Percentiles rank a stretch among this genome's conserved stretches.
Conservation (phyloP, 352 stramenopile species). For the Phytopythium litorale region DNA sequence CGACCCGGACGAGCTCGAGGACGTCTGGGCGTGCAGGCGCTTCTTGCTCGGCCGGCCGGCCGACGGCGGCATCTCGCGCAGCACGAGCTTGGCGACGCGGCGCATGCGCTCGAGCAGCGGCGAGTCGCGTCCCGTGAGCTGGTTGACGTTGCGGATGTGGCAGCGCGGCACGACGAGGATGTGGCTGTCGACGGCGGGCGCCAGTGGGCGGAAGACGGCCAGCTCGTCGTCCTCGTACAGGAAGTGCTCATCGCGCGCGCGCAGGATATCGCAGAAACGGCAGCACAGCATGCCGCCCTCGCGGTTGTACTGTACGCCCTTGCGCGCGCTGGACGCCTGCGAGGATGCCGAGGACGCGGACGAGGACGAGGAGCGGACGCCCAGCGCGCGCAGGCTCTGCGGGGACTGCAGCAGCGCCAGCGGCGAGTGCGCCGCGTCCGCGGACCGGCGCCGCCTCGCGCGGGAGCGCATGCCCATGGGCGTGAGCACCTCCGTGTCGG, state of each 20-base stretch:
- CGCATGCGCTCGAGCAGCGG: conserved; percentile 68
- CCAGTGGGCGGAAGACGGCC: conserved; percentile 71
- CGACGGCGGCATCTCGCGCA: conserved; percentile 32
- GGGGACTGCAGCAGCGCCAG: conserved; percentile 17
- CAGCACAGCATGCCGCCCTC: conserved; percentile 67
- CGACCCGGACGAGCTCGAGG: conserved; percentile 2
- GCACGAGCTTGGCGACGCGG: conserved; percentile 49
- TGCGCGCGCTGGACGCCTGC: conserved; percentile 28
- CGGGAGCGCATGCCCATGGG: conserved; percentile 9
- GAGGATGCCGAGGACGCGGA: conserved; percentile 21
- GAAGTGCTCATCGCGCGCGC: conserved; percentile 55
- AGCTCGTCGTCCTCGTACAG: conserved; percentile 79
- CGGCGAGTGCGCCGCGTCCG: conserved; percentile 14
- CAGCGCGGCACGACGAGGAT: conserved; percentile 78
- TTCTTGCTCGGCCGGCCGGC: background rate
- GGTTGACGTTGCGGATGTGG: conserved; percentile 86
- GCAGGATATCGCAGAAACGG: conserved; percentile 84
- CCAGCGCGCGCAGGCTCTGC: conserved; percentile 6
- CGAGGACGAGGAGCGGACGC: conserved; percentile 9
- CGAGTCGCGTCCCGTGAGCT: conserved; percentile 54
- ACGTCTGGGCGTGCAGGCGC: conserved; percentile 6
- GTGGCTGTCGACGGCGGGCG: conserved; percentile 65
- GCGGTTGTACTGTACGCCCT: conserved; percentile 68
- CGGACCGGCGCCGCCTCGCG: conserved; percentile 9
- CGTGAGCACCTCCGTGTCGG: conserved; percentile 38